Evolutionary conservation across 83 land plant genomes (phyloP).

Genomic region (Thuja plicata): DNA sequence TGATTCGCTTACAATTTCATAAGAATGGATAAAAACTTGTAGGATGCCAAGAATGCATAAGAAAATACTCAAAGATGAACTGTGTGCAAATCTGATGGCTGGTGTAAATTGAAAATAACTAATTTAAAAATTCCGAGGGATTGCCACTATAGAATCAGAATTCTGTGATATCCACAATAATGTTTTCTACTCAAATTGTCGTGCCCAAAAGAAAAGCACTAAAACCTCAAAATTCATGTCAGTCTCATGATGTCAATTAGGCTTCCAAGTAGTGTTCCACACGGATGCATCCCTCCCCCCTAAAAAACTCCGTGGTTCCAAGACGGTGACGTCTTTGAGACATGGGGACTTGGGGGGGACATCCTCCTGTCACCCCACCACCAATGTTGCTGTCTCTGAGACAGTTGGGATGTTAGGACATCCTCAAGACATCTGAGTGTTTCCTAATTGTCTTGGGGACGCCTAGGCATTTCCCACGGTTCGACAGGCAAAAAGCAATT

Average conservation of each 20-base stretch:
- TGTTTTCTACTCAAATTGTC: neutral
- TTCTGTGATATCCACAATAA: neutral
- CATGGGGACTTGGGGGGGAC: no score
- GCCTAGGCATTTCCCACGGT: no score
- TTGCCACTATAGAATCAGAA: neutral
- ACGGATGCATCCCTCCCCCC: no score
- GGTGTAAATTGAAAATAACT: neutral
- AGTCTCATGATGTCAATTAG: neutral
- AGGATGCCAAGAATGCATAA: neutral
- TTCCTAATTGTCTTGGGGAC: no score
- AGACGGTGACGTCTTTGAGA: no score
- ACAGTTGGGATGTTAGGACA: no score
- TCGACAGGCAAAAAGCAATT: no score
- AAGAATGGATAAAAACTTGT: neutral
- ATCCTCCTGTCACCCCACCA: no score
- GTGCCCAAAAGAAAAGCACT: neutral
- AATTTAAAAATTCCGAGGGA: neutral
- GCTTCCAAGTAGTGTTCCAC: neutral
- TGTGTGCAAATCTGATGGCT: neutral
- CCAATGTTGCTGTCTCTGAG: no score
- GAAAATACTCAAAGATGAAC: neutral
- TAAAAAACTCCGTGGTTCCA: no score
- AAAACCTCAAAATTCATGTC: neutral
- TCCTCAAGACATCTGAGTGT: no score
- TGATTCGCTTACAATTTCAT: neutral